Percentiles rank a stretch among this genome's conserved stretches.
These are phyloP conservation scores for Eucommia ulmoides DNA, from an alignment of 257 asterid species.

Conservation along the genomic window DNA sequence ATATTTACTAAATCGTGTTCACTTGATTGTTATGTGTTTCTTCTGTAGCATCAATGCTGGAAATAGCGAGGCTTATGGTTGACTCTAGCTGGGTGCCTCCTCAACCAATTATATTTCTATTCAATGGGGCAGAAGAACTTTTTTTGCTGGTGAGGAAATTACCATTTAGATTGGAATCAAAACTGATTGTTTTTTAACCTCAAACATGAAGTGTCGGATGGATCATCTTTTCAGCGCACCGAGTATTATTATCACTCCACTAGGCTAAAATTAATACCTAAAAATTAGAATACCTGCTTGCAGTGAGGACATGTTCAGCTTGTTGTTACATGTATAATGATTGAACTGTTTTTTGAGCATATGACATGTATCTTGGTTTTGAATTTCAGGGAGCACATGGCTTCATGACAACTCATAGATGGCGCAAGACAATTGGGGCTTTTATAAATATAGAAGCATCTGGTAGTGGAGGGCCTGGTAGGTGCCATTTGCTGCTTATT, in stretches of 20 bases:
- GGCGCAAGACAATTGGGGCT: slow-evolving; percentile 90
- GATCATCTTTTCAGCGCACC: no score
- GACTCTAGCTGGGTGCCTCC: slow-evolving; percentile 96
- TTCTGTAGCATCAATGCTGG: slow-evolving; percentile 82
- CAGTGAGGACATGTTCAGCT: not conserved
- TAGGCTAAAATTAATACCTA: not conserved
- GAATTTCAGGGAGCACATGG: slow-evolving; percentile 90
- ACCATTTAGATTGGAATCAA: no score
- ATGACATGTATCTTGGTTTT: slow-evolving; percentile 11
- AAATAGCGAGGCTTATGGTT: slow-evolving; percentile 68
- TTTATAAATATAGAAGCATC: slow-evolving; percentile 82
- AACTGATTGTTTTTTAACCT: not conserved
- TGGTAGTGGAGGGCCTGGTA: slow-evolving; percentile 96
- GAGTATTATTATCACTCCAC: not conserved
- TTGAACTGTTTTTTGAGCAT: not conserved
- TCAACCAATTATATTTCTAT: slow-evolving; percentile 77
- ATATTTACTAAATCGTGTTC: slow-evolving; percentile 1
- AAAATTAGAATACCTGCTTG: not conserved
- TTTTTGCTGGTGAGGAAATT: slow-evolving; percentile 93
- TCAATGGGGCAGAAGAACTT: slow-evolving; percentile 98
- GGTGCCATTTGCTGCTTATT: no score
- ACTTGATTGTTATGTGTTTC: slow-evolving; percentile 17
- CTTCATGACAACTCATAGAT: slow-evolving; percentile 85
- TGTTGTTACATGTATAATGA: not conserved
- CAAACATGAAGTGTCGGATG: no score